phyloP scores from a whole-genome alignment of 225 moss, liverwort and hornwort genomes.

The Sphagnum tenellum region DNA sequence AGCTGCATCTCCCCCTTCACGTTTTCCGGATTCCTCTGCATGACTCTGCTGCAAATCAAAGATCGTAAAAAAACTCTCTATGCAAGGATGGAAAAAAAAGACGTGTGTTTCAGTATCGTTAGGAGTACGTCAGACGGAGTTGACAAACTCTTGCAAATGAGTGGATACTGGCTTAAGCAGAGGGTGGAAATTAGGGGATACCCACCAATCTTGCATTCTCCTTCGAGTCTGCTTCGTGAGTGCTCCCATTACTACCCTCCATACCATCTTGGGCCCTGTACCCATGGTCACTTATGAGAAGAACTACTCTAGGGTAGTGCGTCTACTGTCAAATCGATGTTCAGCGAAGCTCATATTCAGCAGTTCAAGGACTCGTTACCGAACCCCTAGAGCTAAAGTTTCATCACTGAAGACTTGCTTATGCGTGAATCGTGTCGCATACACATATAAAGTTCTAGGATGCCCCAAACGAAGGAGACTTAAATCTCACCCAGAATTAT shows the following conservation, averaged over 20 bases:
- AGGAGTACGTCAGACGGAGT: neutral
- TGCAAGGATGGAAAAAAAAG: neutral
- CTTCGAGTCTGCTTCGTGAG: neutral
- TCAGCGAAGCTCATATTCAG: too few species aligned
- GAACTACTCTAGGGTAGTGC: too few species aligned
- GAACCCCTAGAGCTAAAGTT: too few species aligned
- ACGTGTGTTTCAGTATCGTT: neutral
- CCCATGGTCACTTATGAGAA: neutral
- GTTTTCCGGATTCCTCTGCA: neutral
- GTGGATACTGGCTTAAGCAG: too few species aligned
- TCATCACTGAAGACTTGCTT: too few species aligned
- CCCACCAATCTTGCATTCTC: neutral
- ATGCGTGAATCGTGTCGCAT: too few species aligned
- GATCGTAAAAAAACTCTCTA: neutral
- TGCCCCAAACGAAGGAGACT: too few species aligned
- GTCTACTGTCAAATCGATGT: too few species aligned
- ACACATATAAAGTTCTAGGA: too few species aligned
- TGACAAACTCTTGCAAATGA: neutral
- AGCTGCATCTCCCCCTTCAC: neutral
- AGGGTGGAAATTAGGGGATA: neutral
- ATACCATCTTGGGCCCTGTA: neutral
- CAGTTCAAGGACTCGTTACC: too few species aligned
- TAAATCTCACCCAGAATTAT: neutral
- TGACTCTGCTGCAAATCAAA: neutral
- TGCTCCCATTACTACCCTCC: neutral